These are phyloP conservation scores for Trypanosoma scelopori DNA, from an alignment of 208 protist species.

Conservation along the genomic window DNA sequence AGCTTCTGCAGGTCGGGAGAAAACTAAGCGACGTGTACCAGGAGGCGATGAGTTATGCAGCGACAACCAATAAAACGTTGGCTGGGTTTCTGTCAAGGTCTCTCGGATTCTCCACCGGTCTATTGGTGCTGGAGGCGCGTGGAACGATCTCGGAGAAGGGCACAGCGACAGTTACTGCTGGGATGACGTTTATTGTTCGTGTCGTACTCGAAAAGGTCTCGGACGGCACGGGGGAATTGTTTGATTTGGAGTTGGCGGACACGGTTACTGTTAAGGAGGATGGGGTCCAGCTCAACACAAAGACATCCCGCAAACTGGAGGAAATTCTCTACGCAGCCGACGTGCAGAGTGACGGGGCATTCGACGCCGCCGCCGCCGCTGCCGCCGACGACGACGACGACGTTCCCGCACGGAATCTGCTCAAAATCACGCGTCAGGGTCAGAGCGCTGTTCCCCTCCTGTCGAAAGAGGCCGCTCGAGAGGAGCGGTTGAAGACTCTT, in stretches of 20 bases:
- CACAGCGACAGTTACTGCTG: conserved; percentile 50
- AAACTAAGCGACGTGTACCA: conserved; percentile 67
- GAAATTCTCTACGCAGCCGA: conserved; percentile 70
- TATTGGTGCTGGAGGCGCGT: conserved; percentile 79
- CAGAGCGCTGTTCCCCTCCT: conserved; percentile 63
- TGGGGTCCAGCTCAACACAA: conserved; percentile 70
- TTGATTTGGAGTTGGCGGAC: conserved; percentile 78
- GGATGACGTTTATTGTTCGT: conserved; percentile 87
- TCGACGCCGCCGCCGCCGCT: background rate
- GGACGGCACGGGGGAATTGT: conserved; percentile 32
- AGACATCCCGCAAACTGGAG: conserved; percentile 58
- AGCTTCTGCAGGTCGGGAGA: conserved; percentile 52
- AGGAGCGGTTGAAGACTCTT: conserved; percentile 63
- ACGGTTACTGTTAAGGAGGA: conserved; percentile 70
- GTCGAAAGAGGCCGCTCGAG: conserved; percentile 72
- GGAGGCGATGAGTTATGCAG: conserved; percentile 46
- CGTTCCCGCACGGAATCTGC: conserved; percentile 38
- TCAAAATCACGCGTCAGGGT: conserved; percentile 78
- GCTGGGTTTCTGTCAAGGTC: conserved; percentile 52
- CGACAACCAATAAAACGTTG: conserved; percentile 40
- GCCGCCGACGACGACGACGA: too few relatives aligned
- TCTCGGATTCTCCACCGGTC: conserved; percentile 81
- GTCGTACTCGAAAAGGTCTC: conserved; percentile 63
- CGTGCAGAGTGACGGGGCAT: conserved; percentile 33
- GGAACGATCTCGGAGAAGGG: conserved; percentile 84